phyloP scores from a whole-genome alignment of 805 yeast genomes.

The Maudiozyma serrabonitensis region DNA sequence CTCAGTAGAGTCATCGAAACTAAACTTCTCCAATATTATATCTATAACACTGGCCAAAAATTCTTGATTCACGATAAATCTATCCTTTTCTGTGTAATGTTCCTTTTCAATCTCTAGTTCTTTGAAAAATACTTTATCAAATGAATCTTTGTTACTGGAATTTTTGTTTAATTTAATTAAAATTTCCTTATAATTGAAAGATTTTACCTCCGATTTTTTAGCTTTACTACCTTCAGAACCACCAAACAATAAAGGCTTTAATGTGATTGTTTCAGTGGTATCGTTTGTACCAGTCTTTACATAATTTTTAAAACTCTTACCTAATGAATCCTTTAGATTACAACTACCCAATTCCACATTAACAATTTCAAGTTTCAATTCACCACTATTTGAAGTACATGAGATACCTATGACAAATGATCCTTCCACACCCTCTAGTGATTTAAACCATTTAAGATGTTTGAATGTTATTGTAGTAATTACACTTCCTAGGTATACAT shows the following conservation, averaged over 20 bases:
- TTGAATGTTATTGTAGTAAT: conserved; percentile 2
- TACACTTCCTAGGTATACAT: conserved; percentile 13
- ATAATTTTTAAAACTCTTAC: conserved; percentile 38
- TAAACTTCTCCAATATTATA: conserved; percentile 31
- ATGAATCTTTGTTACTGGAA: conserved; percentile 15
- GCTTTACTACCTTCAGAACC: conserved; percentile 5
- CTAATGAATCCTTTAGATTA: conserved; percentile 57
- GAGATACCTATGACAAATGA: conserved; percentile 7
- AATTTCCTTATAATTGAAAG: conserved; percentile 19
- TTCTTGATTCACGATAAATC: conserved; percentile 45
- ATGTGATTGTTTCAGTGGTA: neutral
- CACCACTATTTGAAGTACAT: conserved; percentile 4
- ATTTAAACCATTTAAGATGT: conserved; percentile 7
- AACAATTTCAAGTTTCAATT: conserved; percentile 21
- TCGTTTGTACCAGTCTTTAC: neutral
- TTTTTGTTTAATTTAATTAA: conserved; percentile 18
- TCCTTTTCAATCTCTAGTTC: conserved; percentile 31
- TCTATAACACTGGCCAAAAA: conserved; percentile 41
- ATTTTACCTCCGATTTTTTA: conserved; percentile 6
- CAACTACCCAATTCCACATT: conserved; percentile 56
- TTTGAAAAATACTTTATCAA: conserved; percentile 27
- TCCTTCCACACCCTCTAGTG: conserved; percentile 5
- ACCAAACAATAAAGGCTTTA: conserved; percentile 22
- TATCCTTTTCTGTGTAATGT: conserved; percentile 57
- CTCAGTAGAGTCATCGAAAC: conserved; percentile 5